phyloP scores from a whole-genome alignment of 257 asterid species.

The Jacaranda mimosifolia region DNA sequence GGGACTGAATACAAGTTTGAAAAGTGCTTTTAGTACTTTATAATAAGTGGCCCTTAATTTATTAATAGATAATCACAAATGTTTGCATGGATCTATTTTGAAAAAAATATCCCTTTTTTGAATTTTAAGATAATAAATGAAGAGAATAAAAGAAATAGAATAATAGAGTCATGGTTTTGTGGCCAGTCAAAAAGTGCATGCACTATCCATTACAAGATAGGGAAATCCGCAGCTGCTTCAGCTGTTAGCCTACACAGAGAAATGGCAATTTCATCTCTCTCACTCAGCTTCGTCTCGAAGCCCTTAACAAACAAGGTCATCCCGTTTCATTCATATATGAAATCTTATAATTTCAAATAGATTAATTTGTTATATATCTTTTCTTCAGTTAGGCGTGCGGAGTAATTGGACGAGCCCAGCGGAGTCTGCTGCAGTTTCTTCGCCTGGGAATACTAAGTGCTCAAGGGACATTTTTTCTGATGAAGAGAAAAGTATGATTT shows the following conservation, averaged over 20 bases:
- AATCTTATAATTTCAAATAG: background rate
- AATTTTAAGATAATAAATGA: no score
- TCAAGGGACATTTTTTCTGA: constrained; percentile 40
- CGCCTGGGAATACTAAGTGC: constrained; percentile 47
- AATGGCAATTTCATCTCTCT: constrained; percentile 73
- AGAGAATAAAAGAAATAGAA: background rate
- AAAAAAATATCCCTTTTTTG: no score
- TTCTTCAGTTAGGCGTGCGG: constrained; percentile 39
- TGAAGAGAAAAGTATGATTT: constrained; percentile 56
- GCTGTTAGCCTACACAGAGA: constrained; percentile 29
- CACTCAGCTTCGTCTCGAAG: constrained; percentile 54
- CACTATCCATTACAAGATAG: constrained; percentile 35
- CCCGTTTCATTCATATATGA: background rate
- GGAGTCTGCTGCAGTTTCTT: constrained; percentile 40
- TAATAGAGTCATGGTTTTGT: background rate
- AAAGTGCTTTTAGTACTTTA: no score
- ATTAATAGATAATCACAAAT: no score
- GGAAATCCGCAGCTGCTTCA: constrained; percentile 32
- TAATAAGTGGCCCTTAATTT: no score
- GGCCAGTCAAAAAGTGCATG: constrained; percentile 46
- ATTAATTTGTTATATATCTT: background rate
- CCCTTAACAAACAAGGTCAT: constrained; percentile 53
- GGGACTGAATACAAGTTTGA: no score
- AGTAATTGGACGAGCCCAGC: constrained; percentile 40
- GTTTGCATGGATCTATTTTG: no score